Conservation (phyloP, 2,329 filamentous ascomycete species). For the Thielaviopsis populi region DNA sequence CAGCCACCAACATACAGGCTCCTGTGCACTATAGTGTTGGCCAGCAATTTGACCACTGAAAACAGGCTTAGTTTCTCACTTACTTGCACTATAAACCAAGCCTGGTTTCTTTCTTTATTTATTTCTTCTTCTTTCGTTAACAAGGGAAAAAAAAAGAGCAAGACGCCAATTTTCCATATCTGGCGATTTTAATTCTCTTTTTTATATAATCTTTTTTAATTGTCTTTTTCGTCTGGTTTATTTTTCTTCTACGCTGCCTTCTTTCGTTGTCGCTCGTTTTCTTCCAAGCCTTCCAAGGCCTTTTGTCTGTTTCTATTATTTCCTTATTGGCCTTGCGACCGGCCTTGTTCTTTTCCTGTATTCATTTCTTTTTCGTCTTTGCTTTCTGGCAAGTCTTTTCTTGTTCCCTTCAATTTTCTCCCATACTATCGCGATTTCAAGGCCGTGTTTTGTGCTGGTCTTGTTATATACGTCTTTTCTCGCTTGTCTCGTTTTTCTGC, state of each 20-base stretch:
- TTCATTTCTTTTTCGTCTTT: conserved; percentile 4
- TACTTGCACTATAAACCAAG: too few species aligned
- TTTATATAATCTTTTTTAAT: conserved; percentile 8
- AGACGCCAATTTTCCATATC: conserved; percentile 15
- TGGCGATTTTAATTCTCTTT: conserved; percentile 15
- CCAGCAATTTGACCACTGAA: too few species aligned
- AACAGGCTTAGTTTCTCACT: not conserved
- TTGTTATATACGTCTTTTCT: not conserved
- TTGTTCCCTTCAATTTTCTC: not conserved
- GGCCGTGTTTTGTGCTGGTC: not conserved
- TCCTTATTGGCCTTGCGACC: not conserved
- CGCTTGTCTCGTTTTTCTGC: too few species aligned
- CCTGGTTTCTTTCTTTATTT: not conserved
- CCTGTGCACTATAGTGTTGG: too few species aligned
- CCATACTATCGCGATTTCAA: not conserved
- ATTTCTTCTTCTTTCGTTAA: not conserved
- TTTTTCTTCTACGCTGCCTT: not conserved
- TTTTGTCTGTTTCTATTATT: not conserved
- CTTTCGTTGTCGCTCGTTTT: not conserved
- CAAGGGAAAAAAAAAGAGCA: not conserved
- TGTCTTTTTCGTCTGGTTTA: conserved; percentile 8
- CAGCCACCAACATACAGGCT: too few species aligned
- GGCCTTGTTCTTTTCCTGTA: not conserved
- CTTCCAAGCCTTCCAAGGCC: too few species aligned
- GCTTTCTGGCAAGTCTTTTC: not conserved